Conservation (phyloP, 352 stramenopile genomes). For the Phytophthora podocarpi region DNA sequence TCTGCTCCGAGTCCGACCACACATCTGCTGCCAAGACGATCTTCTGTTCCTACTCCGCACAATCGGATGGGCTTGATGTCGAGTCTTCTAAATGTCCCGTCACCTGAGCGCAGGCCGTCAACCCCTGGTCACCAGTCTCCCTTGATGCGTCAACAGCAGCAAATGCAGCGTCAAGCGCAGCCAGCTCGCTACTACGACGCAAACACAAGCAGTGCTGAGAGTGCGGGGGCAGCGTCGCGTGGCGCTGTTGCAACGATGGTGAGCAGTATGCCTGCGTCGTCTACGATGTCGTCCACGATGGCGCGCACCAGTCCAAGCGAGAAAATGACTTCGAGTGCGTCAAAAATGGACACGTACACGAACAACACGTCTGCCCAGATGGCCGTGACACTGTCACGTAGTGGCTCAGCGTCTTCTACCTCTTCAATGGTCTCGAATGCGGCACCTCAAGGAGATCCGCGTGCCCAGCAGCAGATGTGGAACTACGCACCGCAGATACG, state of each 20-base stretch:
- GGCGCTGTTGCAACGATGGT: constrained; percentile 34
- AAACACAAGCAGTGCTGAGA: constrained; percentile 24
- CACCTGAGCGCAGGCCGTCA: constrained; percentile 53
- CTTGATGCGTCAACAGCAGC: constrained; percentile 46
- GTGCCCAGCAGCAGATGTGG: constrained; percentile 71
- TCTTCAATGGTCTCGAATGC: constrained; percentile 39
- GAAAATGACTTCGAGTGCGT: constrained; percentile 21
- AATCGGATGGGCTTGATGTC: constrained; percentile 82
- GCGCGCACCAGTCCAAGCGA: constrained; percentile 27
- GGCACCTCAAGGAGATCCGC: constrained; percentile 24
- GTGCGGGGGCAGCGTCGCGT: constrained; percentile 10
- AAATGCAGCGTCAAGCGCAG: constrained; percentile 39
- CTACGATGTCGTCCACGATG: constrained; percentile 31
- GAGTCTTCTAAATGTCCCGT: constrained; percentile 77
- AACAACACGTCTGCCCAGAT: constrained; percentile 33
- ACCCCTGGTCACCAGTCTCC: constrained; percentile 48
- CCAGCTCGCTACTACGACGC: constrained; percentile 45
- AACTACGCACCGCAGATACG: constrained; percentile 69
- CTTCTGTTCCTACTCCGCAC: constrained; percentile 21
- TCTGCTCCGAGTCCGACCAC: constrained; percentile 57
- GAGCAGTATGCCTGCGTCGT: constrained; percentile 37
- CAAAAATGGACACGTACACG: constrained; percentile 28
- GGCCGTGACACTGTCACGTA: constrained; percentile 37
- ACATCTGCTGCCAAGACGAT: constrained; percentile 55
- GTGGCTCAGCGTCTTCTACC: constrained; percentile 33